Evolutionary conservation across 2,329 filamentous ascomycete species (phyloP).

Genomic region (Trichoderma koningii): DNA sequence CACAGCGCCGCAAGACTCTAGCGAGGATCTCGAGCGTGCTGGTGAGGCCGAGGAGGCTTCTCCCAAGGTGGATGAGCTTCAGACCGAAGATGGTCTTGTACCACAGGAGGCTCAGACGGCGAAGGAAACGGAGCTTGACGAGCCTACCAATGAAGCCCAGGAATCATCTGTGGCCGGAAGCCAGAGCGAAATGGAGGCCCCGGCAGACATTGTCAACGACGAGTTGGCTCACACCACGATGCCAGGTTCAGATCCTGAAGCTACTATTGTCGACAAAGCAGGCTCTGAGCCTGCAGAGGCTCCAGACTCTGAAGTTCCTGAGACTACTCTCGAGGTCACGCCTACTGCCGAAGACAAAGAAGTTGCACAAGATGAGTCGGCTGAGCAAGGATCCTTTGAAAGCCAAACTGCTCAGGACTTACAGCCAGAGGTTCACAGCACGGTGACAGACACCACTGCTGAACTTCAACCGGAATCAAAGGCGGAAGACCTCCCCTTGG

Average conservation of each 20-base stretch:
- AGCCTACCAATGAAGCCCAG: conserved; percentile 1
- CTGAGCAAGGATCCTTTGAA: no score
- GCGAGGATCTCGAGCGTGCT: not conserved
- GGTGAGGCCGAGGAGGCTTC: not conserved
- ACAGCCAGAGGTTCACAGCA: no score
- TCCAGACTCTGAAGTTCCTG: not conserved
- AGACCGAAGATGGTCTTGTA: not conserved
- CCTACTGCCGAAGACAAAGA: not conserved
- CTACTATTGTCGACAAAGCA: not conserved
- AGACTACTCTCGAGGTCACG: not conserved
- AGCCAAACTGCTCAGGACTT: no score
- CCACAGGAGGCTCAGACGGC: conserved; percentile 6
- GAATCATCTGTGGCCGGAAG: conserved; percentile 1
- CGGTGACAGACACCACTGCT: no score
- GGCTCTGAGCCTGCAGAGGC: conserved; percentile 3
- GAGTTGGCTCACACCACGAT: not conserved
- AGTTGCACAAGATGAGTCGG: no score
- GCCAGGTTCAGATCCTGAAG: not conserved
- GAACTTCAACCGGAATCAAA: no score
- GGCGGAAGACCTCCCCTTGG: not conserved
- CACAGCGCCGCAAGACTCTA: not conserved
- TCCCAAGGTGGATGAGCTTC: not conserved
- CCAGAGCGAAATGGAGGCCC: not conserved
- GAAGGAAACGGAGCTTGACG: not conserved
- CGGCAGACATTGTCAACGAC: conserved; percentile 2